These are phyloP conservation scores for Adiantum capillusveneris DNA, from an alignment of 75 land plant genomes.

Conservation along the genomic window DNA sequence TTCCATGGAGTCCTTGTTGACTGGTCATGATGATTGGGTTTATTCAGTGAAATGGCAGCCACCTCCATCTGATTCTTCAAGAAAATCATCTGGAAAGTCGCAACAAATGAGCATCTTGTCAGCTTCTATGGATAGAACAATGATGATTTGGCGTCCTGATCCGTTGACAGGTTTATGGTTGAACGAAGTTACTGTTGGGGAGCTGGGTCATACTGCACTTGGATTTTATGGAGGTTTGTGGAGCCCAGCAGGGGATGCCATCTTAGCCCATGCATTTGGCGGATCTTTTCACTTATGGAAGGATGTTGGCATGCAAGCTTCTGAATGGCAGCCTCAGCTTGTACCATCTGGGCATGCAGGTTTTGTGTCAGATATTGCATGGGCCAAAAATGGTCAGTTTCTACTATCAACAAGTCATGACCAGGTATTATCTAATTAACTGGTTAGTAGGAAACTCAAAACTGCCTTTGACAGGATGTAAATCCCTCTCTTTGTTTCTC, in stretches of 20 bases:
- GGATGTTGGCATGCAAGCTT: constrained; percentile 47
- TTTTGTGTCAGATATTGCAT: constrained; percentile 66
- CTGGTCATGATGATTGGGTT: constrained; percentile 99
- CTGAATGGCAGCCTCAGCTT: constrained; percentile 81
- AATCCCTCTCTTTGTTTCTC: too few relatives aligned
- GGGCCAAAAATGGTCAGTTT: constrained; percentile 69
- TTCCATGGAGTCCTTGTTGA: constrained; percentile 81
- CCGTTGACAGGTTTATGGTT: constrained; percentile 83
- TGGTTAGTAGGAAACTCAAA: too few relatives aligned
- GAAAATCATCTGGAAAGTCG: constrained; percentile 1
- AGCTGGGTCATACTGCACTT: constrained; percentile 78
- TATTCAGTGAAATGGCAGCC: constrained; percentile 96
- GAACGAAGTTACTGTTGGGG: constrained; percentile 91
- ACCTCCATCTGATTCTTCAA: constrained; percentile 15
- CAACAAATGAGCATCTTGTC: constrained; percentile 81
- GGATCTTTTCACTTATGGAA: constrained; percentile 95
- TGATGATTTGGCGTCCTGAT: constrained; percentile 99
- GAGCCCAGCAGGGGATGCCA: constrained; percentile 71
- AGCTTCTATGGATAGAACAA: constrained; percentile 97
- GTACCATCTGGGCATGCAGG: constrained; percentile 93
- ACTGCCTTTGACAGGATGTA: too few relatives aligned
- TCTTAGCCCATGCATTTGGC: constrained; percentile 93
- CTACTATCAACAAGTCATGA: constrained; percentile 93
- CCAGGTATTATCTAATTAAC: too few relatives aligned
- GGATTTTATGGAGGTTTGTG: constrained; percentile 97